Evolutionary conservation across 306 rosid genomes (phyloP).

Genomic region (Canavalia gladiata): DNA sequence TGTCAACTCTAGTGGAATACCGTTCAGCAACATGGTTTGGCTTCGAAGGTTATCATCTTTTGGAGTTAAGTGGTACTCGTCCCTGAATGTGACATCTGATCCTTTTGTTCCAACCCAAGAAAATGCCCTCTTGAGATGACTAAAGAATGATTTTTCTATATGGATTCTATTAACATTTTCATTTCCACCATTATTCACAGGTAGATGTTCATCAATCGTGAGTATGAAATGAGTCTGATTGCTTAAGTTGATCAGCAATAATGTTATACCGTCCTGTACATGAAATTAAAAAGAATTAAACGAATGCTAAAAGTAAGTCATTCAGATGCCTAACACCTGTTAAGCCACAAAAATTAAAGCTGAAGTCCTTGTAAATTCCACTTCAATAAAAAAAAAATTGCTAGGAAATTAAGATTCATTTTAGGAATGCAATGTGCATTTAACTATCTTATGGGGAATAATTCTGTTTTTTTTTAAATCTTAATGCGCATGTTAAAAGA

Average conservation of each 20-base stretch:
- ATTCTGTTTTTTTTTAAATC: no score
- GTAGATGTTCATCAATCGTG: conserved; percentile 50
- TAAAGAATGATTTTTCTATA: conserved; percentile 49
- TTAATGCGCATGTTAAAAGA: no score
- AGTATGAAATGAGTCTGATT: conserved; percentile 69
- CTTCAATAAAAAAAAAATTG: no score
- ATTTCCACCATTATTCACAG: conserved; percentile 38
- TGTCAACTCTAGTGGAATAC: conserved; percentile 69
- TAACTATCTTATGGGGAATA: no score
- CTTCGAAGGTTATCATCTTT: conserved; percentile 64
- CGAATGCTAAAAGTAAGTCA: not conserved
- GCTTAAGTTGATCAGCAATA: conserved; percentile 86
- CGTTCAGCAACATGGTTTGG: conserved; percentile 77
- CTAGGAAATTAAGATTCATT: no score
- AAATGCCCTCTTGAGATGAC: conserved; percentile 72
- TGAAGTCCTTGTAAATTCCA: not conserved
- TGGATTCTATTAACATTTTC: conserved; percentile 29
- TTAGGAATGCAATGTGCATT: no score
- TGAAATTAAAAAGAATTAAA: conserved; percentile 33
- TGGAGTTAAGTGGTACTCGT: conserved; percentile 86
- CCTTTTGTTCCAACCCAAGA: conserved; percentile 84
- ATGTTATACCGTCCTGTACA: conserved; percentile 76
- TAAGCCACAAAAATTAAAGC: not conserved
- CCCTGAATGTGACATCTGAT: conserved; percentile 70
- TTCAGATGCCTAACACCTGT: conserved; percentile 4